Conservation (phyloP, 2,329 filamentous ascomycete genomes). For the Pseudogymnoascus sp. region DNA sequence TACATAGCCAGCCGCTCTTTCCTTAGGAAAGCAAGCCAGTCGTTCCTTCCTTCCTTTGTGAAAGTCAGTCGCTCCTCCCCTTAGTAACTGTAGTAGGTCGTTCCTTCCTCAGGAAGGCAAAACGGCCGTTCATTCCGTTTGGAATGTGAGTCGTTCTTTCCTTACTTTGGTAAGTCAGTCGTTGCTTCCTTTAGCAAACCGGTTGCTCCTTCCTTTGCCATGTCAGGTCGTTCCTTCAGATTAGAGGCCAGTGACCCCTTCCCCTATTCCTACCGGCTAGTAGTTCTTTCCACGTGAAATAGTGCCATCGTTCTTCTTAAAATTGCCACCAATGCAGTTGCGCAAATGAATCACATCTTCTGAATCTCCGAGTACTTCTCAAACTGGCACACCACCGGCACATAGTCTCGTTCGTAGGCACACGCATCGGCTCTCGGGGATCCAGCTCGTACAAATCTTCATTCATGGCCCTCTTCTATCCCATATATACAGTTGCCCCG, state of each 20-base stretch:
- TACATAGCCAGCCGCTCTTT: too few relatives aligned
- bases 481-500: neutral
- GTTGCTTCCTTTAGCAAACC: neutral
- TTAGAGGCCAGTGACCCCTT: neutral
- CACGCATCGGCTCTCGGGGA: neutral
- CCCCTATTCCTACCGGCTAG: neutral
- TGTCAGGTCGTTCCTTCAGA: neutral
- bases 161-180: neutral
- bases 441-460: constrained; percentile 4
- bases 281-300: neutral
- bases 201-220: neutral
- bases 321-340: neutral
- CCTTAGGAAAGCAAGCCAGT: too few relatives aligned
- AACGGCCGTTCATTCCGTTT: too few relatives aligned
- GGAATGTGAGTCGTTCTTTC: too few relatives aligned
- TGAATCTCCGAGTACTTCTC: neutral
- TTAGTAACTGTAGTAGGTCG: too few relatives aligned
- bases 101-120: too few relatives aligned
- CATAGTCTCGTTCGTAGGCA: neutral
- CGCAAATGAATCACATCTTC: neutral
- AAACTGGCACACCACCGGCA: neutral
- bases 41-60: too few relatives aligned
- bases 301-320: neutral
- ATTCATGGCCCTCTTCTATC: constrained; percentile 5
- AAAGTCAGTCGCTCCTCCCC: too few relatives aligned